Evolutionary conservation across 1,284 basidiomycete genomes (phyloP), one percentile per base, ranked within the genome.

Genomic region (Boletus smithii): DNA sequence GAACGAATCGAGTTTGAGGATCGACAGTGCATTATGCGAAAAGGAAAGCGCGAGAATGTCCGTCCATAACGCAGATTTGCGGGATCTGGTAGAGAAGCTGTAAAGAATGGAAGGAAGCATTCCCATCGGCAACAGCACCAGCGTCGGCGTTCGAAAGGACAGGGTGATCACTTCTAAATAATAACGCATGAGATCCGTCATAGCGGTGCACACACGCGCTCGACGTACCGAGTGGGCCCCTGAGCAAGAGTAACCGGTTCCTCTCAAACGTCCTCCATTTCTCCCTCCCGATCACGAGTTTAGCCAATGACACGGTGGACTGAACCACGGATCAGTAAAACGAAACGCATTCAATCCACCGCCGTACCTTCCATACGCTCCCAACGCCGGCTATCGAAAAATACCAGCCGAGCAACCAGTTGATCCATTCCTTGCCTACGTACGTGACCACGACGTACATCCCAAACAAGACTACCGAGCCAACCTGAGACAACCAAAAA

Each of bases 1-100:
- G 76, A 98, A 97, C 16, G 88, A 89, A 69, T 99, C 95, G 32
- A 99, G 70, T 63, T 87, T 88, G 59, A 98, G 74, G 49, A 95
- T 69, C 20, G 83, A 79, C 45, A 99, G 73, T 1, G 91, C 87
- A 54, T 88, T 89, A 61, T 89, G 83, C 9, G 88, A 82, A 62
- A 97, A 90, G 1, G 90, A 88, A 32, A 97, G 74, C 0, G 85
- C 89, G 8, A 98, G 75, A 26, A 94, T 63, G 67, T 97, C 88
- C 33, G 85, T 88, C 20, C 93, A 69, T 24, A 93, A 61, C 49
- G 83, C 87, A 31, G 89, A 85, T 62, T 79, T 81, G 42, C 74
- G 73, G 10, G 71, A 69, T 49, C 65, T 62, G 29, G 63, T 59
- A 62, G 77, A 75, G 42, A 81, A 72, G 47, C 76, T 73, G 65